These are phyloP conservation scores for Oenanthe sinensis DNA, from an alignment of 129 eudicot species.

Conservation along the genomic window DNA sequence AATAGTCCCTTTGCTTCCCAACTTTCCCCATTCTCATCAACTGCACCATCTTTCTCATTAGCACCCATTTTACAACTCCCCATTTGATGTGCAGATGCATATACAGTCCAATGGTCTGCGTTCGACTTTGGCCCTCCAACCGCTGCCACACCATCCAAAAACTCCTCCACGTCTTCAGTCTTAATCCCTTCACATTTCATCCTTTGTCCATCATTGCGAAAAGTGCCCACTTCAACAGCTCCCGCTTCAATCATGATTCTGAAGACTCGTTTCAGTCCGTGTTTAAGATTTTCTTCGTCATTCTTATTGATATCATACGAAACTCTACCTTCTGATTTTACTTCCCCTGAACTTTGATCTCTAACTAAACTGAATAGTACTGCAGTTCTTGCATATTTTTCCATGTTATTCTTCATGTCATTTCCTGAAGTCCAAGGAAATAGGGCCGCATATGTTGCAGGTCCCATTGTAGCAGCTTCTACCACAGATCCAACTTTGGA, in stretches of 20 bases:
- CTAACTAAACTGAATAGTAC: constrained; percentile 47
- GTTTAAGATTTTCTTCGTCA: constrained; percentile 63
- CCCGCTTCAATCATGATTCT: constrained; percentile 73
- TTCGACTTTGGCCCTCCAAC: constrained; percentile 56
- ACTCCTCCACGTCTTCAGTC: constrained; percentile 57
- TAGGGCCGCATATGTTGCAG: constrained; percentile 41
- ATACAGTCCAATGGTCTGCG: constrained; percentile 51
- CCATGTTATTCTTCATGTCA: constrained; percentile 54
- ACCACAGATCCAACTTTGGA: constrained; percentile 44
- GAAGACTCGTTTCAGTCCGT: constrained; percentile 50
- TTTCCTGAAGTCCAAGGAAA: constrained; percentile 71
- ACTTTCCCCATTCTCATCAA: constrained; percentile 78
- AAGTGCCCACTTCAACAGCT: constrained; percentile 84
- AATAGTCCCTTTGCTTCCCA: constrained; percentile 90
- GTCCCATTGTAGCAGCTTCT: constrained; percentile 61
- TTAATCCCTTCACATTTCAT: constrained; percentile 36
- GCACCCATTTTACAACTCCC: constrained; percentile 88
- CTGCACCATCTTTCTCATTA: constrained; percentile 60
- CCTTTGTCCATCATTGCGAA: constrained; percentile 72
- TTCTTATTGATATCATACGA: constrained; percentile 33
- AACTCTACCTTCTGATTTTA: constrained; percentile 37
- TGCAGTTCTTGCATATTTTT: constrained; percentile 53
- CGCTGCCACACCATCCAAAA: constrained; percentile 45
- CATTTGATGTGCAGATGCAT: constrained; percentile 91
- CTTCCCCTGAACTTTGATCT: constrained; percentile 72